Evolutionary conservation across 768 basidiomycete species (phyloP).

Genomic region (Kwoniella sp.): DNA sequence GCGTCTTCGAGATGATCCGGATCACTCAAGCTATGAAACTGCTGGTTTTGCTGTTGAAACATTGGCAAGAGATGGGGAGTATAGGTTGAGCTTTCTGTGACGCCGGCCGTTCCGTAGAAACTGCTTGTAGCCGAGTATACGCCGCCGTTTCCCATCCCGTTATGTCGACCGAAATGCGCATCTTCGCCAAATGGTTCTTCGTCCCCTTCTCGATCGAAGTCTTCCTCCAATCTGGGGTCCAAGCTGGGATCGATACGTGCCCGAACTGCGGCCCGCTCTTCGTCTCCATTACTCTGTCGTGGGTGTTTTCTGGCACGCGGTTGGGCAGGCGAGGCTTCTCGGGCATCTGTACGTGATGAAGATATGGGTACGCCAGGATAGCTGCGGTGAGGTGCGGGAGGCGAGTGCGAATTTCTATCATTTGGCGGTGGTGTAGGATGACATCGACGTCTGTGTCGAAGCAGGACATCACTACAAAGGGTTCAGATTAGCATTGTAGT

Average conservation of each 20-base stretch:
- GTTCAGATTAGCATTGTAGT: conserved; percentile 2
- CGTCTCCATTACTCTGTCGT: conserved; percentile 19
- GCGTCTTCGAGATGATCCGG: conserved; percentile 53
- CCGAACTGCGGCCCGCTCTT: conserved; percentile 11
- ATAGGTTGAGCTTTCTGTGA: conserved; percentile 29
- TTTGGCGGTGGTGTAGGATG: conserved; percentile 50
- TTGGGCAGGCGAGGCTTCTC: conserved; percentile 32
- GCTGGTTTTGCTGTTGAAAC: conserved; percentile 35
- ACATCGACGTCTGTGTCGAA: conserved; percentile 55
- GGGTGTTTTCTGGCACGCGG: conserved; percentile 27
- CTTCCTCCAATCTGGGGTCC: conserved; percentile 28
- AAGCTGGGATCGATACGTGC: conserved; percentile 19
- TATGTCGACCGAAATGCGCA: conserved; percentile 25
- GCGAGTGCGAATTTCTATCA: conserved; percentile 38
- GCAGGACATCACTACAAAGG: conserved; percentile 53
- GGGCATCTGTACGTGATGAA: conserved; percentile 44
- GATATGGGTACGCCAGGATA: conserved; percentile 48
- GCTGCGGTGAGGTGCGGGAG: conserved; percentile 30
- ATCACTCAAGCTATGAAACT: conserved; percentile 31
- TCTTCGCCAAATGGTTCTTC: conserved; percentile 22
- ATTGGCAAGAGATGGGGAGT: conserved; percentile 48
- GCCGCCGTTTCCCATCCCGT: conserved; percentile 33
- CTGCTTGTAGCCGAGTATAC: conserved; percentile 29
- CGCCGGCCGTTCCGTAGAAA: conserved; percentile 22
- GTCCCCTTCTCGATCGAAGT: conserved; percentile 26